Evolutionary conservation across 768 basidiomycete genomes (phyloP).

Genomic region (Hirschioporus abietinus): DNA sequence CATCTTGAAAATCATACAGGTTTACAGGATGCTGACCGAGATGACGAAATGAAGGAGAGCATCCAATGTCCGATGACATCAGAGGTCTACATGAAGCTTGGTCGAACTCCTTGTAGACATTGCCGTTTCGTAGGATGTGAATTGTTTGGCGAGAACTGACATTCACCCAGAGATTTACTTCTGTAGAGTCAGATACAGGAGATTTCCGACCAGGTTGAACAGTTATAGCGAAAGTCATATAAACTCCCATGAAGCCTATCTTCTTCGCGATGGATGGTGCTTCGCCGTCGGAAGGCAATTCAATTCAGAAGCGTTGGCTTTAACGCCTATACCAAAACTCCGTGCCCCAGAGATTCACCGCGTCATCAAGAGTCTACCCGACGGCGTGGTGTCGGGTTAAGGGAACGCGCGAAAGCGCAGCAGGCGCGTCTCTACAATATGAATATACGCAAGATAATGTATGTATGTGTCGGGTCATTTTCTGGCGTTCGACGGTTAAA

Average conservation of each 20-base stretch:
- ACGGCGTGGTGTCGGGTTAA: background rate
- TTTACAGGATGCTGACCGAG: background rate
- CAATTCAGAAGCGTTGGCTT: background rate
- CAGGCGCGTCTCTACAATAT: background rate
- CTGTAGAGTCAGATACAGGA: slow-evolving; percentile 1
- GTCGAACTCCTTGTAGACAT: too few relatives aligned
- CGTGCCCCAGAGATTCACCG: background rate
- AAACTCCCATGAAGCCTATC: background rate
- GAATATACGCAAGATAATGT: background rate
- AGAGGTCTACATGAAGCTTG: too few relatives aligned
- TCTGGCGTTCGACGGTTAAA: background rate
- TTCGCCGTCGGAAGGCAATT: background rate
- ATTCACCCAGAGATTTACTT: too few relatives aligned
- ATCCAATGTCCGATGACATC: too few relatives aligned
- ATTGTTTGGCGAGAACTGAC: too few relatives aligned
- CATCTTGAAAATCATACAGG: background rate
- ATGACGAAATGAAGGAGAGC: too few relatives aligned
- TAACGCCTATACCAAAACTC: background rate
- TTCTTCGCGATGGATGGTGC: background rate
- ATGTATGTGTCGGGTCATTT: background rate
- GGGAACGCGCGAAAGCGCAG: background rate
- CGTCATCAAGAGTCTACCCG: background rate
- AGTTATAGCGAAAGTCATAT: background rate
- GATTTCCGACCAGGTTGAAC: background rate
- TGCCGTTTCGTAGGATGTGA: too few relatives aligned